Base-by-base conservation (phyloP, 2,329 filamentous ascomycete species). In the Rhynchosporium secalis region DNA sequence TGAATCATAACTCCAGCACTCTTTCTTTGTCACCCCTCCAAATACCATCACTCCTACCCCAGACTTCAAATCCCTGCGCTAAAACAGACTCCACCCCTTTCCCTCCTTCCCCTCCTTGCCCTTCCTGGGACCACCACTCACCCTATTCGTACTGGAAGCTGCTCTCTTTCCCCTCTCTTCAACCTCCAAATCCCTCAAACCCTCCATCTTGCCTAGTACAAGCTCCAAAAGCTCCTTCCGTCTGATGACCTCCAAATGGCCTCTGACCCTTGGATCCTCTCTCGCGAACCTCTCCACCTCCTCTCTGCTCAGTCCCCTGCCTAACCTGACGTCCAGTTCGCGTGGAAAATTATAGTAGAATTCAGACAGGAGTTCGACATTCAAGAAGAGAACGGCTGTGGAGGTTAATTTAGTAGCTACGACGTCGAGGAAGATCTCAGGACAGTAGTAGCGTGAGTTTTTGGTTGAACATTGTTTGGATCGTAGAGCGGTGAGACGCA, bases 291-390 rank as follows among this genome's bases (percentile, higher is more conserved):
- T 85, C 74, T 99, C 94, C 4, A 98, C 85, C 71, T 98, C 88
- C 5, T 87, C 86, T 60, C 89, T 86, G 40, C 86, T 85, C 64
- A 97, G 81, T 70, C 92, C 88, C 31, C 92, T 86, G 51, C 94
- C 92, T 10, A 99, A 87, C 40, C 93, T 86, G 63, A 89, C 80
- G 75, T 99, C 95, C 12, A 99, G 84, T 74, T 97, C 92, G 45
- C 95, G 86, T 0, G 95, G 95, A 76, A 99, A 99, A 74, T 95
- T 92, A 78, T 97, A 96, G 79, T 96, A 97, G 75, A 98, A 99
- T 73, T 99, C 96, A 1, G 91, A 94, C 20, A 99, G 84, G 26
- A 99, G 83, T 78, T 99, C 96, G 10, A 98, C 95, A 72, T 99
- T 97, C 36, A 99, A 84, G 81, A 99, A 99, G 0, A 99, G 85